Percentiles rank a stretch among this genome's conserved stretches.
These are phyloP conservation scores for Cyberlindnera misumaiensis DNA, from an alignment of 805 yeast genomes.

Conservation along the genomic window DNA sequence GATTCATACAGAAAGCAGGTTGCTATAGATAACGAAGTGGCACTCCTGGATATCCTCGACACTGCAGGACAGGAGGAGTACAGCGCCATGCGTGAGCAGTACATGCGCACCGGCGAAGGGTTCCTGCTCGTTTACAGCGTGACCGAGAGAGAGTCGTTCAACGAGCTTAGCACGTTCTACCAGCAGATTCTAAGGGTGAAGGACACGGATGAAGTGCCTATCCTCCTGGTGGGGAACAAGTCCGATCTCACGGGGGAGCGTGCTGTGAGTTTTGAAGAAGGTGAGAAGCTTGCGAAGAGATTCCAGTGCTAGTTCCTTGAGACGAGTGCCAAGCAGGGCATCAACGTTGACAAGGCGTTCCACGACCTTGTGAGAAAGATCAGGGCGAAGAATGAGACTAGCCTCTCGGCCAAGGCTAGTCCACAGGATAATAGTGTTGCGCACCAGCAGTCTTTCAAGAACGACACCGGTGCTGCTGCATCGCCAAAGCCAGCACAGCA, in stretches of 20 bases:
- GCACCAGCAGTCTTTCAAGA: too few relatives aligned
- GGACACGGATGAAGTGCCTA: conserved; percentile 70
- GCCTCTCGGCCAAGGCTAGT: too few relatives aligned
- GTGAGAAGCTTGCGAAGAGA: conserved; percentile 51
- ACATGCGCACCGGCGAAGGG: conserved; percentile 95
- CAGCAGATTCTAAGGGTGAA: conserved; percentile 76
- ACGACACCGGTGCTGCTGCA: background rate
- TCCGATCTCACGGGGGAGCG: conserved; percentile 70
- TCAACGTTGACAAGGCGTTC: conserved; percentile 84
- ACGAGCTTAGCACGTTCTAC: conserved; percentile 73
- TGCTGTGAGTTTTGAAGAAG: conserved; percentile 66
- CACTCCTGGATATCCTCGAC: conserved; percentile 81
- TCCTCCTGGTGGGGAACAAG: conserved; percentile 74
- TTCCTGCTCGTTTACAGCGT: conserved; percentile 84
- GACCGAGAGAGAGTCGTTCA: conserved; percentile 78
- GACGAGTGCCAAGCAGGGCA: conserved; percentile 86
- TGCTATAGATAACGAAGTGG: conserved; percentile 70
- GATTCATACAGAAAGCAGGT: conserved; percentile 86
- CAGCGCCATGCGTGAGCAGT: conserved; percentile 88
- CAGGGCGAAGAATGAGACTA: conserved; percentile 20
- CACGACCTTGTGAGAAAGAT: conserved; percentile 59
- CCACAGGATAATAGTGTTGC: too few relatives aligned
- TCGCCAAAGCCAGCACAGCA: background rate
- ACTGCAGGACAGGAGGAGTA: conserved; percentile 99
- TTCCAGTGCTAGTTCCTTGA: conserved; percentile 77